Evolutionary conservation across 2,329 filamentous ascomycete genomes (phyloP).

Genomic region (Ophiosphaerella herpotricha): DNA sequence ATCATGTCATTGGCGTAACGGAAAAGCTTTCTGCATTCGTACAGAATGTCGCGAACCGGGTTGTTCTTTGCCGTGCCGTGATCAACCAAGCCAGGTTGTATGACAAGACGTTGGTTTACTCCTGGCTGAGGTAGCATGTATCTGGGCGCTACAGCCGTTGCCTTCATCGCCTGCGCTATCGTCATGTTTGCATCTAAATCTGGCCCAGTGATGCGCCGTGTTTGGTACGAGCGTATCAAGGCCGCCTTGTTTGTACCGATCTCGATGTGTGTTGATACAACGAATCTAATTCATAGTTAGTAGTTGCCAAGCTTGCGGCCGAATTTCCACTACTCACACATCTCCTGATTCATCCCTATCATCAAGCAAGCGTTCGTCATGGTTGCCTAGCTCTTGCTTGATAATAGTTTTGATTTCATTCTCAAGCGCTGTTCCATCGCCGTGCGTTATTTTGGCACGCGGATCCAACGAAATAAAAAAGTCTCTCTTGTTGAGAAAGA

Average conservation of each 20-base stretch:
- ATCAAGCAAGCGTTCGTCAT: conserved; percentile 31
- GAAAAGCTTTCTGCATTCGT: conserved; percentile 38
- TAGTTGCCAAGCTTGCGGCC: neutral
- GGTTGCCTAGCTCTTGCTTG: conserved; percentile 17
- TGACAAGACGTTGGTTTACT: conserved; percentile 22
- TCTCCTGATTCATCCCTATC: conserved; percentile 29
- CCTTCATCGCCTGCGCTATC: conserved; percentile 32
- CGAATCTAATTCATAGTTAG: conserved; percentile 26
- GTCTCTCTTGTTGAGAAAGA: conserved; percentile 31
- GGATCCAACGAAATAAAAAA: conserved; percentile 34
- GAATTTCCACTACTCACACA: conserved; percentile 26
- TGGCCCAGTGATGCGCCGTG: conserved; percentile 35
- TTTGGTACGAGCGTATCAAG: conserved; percentile 37
- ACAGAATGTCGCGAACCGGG: conserved; percentile 36
- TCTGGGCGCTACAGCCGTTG: conserved; percentile 28
- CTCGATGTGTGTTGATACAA: conserved; percentile 34
- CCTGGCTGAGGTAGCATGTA: conserved; percentile 23
- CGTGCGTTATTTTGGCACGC: conserved; percentile 6
- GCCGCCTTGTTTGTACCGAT: conserved; percentile 35
- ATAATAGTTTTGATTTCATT: conserved; percentile 27
- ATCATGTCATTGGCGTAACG: conserved; percentile 38
- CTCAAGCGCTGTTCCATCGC: conserved; percentile 23
- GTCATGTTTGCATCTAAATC: conserved; percentile 32
- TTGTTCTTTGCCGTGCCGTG: conserved; percentile 40
- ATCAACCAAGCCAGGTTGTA: conserved; percentile 37